A percentile compares a stretch with the other conserved stretches of the same genome.
Conservation (phyloP, 1,284 basidiomycete species). For the Boletellus deceptivus region DNA sequence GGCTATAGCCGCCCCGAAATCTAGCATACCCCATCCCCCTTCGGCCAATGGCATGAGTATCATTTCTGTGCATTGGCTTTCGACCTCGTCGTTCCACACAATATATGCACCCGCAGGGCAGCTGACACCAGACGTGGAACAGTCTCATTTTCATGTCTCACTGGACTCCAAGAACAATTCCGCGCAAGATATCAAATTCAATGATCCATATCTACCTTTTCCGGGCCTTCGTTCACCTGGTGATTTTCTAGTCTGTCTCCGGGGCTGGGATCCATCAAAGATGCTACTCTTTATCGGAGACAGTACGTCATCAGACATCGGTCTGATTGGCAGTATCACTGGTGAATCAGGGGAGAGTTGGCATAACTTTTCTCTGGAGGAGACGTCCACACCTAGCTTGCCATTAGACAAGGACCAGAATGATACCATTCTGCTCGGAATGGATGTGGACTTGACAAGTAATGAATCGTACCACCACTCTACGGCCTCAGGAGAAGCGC, state of each 20-base stretch:
- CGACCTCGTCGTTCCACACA: slow-evolving; percentile 68
- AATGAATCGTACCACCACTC: slow-evolving; percentile 40
- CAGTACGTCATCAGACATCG: slow-evolving; percentile 73
- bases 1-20: slow-evolving; percentile 54
- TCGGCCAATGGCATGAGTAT: slow-evolving; percentile 48
- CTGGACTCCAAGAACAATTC: slow-evolving; percentile 58
- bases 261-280: slow-evolving; percentile 64
- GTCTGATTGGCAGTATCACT: slow-evolving; percentile 56
- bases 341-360: slow-evolving; percentile 48
- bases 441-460: slow-evolving; percentile 71
- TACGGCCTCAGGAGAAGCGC: slow-evolving; percentile 45
- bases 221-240: slow-evolving; percentile 53
- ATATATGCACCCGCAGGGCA: slow-evolving; percentile 56
- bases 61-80: slow-evolving; percentile 67
- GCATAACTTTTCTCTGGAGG: slow-evolving; percentile 74
- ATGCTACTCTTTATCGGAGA: slow-evolving; percentile 70
- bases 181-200: slow-evolving; percentile 47
- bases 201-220: slow-evolving; percentile 53
- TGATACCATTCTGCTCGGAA: slow-evolving; percentile 69
- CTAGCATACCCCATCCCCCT: slow-evolving; percentile 56
- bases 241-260: slow-evolving; percentile 54
- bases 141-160: slow-evolving; percentile 60
- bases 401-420: slow-evolving; percentile 70
- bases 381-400: slow-evolving; percentile 63
- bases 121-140: slow-evolving; percentile 44